phyloP scores from a whole-genome alignment of 495 filamentous ascomycete genomes.

The Recurvomyces mirabilis region DNA sequence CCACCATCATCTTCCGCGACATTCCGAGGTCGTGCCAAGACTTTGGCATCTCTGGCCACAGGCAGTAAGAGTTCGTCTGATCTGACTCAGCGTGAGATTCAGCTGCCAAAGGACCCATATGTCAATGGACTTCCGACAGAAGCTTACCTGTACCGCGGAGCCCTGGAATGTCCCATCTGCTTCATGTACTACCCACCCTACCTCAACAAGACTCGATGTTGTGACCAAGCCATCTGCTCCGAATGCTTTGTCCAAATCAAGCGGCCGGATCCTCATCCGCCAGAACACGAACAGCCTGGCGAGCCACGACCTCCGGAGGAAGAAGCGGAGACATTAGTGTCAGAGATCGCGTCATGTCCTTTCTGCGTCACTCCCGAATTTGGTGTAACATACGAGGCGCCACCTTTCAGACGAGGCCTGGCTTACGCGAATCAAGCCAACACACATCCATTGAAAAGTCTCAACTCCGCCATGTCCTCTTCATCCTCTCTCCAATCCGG shows the following conservation, averaged over 20 bases:
- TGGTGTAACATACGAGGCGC: slow-evolving; percentile 81
- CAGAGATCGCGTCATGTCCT: slow-evolving; percentile 84
- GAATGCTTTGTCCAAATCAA: slow-evolving; percentile 99
- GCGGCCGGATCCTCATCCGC: slow-evolving; percentile 86
- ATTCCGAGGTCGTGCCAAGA: slow-evolving; percentile 65
- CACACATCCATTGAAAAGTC: slow-evolving; percentile 34
- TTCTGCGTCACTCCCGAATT: slow-evolving; percentile 95
- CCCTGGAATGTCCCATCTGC: slow-evolving; percentile 88
- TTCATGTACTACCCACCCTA: slow-evolving; percentile 93
- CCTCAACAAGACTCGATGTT: slow-evolving; percentile 90
- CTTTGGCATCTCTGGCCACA: slow-evolving; percentile 68
- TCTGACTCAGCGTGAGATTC: slow-evolving; percentile 62
- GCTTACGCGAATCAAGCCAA: slow-evolving; percentile 47
- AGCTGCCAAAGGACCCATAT: slow-evolving; percentile 69
- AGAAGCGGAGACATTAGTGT: slow-evolving; percentile 61
- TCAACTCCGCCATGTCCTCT: slow-evolving; percentile 63
- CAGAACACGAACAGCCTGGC: slow-evolving; percentile 56
- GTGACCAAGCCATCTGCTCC: slow-evolving; percentile 93
- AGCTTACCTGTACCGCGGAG: slow-evolving; percentile 84
- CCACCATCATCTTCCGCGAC: slow-evolving; percentile 53
- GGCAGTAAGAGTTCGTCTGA: slow-evolving; percentile 61
- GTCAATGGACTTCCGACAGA: slow-evolving; percentile 89
- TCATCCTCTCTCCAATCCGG: slow-evolving; percentile 48
- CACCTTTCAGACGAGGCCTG: slow-evolving; percentile 77
- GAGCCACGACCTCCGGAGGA: slow-evolving; percentile 26